Conservation (phyloP, 2,329 filamentous ascomycete species). For the Reticulascus tulasneorum region DNA sequence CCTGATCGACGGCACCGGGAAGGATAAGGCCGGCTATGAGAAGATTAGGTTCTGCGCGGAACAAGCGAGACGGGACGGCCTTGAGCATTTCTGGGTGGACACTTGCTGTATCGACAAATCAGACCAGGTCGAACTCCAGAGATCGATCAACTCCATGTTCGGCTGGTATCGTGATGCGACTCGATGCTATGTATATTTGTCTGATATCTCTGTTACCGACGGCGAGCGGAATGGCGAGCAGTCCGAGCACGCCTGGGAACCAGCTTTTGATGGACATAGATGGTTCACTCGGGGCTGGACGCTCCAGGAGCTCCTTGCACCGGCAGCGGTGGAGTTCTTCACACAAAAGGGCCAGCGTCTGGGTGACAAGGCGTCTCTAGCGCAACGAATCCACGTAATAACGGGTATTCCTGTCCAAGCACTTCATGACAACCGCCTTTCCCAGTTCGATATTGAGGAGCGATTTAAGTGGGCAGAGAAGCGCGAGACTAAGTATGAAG, state of each 20-base stretch:
- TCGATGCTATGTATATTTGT: slow-evolving; percentile 11
- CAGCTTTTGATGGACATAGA: neutral
- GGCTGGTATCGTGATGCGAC: slow-evolving; percentile 6
- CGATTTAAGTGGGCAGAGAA: slow-evolving; percentile 26
- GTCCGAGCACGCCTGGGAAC: no score
- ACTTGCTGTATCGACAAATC: slow-evolving; percentile 6
- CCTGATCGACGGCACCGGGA: neutral
- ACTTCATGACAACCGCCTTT: slow-evolving; percentile 11
- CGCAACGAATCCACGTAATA: slow-evolving; percentile 17
- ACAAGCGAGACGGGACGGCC: neutral
- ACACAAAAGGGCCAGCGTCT: slow-evolving; percentile 13
- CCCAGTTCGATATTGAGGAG: slow-evolving; percentile 14
- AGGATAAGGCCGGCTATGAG: neutral
- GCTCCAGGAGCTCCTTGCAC: slow-evolving; percentile 20
- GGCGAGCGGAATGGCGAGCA: no score
- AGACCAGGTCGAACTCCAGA: slow-evolving; percentile 3
- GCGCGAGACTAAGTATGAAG: slow-evolving; percentile 18
- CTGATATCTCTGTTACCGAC: slow-evolving; percentile 5
- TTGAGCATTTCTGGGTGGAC: neutral
- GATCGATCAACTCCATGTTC: slow-evolving; percentile 13
- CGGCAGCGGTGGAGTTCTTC: slow-evolving; percentile 19
- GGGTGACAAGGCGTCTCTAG: slow-evolving; percentile 18
- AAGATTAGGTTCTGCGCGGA: neutral
- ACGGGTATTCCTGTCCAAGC: slow-evolving; percentile 16
- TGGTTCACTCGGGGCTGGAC: no score